phyloP scores from a whole-genome alignment of 2,329 filamentous ascomycete genomes.

The Monosporascus sp. region DNA sequence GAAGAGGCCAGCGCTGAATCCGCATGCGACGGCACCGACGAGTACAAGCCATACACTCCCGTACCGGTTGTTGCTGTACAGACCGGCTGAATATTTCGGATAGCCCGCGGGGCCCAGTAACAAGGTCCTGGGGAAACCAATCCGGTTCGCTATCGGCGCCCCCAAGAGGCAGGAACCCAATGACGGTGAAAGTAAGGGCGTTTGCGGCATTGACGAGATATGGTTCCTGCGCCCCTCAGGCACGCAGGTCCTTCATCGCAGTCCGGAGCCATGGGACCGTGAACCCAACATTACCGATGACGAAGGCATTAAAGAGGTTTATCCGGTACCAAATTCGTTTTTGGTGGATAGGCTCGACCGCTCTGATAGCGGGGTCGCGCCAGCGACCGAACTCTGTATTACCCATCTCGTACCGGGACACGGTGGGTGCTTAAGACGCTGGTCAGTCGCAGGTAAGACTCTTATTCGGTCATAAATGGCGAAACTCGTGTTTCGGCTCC shows the following conservation, averaged over 20 bases:
- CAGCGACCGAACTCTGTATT: too few species aligned
- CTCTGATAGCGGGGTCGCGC: too few species aligned
- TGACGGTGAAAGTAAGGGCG: conserved; percentile 30
- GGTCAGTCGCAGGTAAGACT: too few species aligned
- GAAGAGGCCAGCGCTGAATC: conserved; percentile 66
- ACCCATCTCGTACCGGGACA: too few species aligned
- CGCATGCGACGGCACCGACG: conserved; percentile 64
- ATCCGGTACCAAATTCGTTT: conserved; percentile 41
- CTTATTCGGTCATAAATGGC: too few species aligned
- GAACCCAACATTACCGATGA: conserved; percentile 49
- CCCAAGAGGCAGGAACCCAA: conserved; percentile 29
- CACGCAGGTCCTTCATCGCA: conserved; percentile 49
- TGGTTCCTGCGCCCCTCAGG: conserved; percentile 46
- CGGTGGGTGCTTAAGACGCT: too few species aligned
- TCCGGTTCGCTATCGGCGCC: conserved; percentile 28
- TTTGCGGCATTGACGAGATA: conserved; percentile 39
- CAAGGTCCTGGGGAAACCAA: conserved; percentile 27
- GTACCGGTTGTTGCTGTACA: conserved; percentile 39
- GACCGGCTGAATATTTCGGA: conserved; percentile 29
- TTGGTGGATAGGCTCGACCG: not conserved
- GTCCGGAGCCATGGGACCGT: conserved; percentile 49
- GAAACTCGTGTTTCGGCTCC: too few species aligned
- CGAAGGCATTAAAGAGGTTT: conserved; percentile 48
- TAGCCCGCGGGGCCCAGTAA: conserved; percentile 31
- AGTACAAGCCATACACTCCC: conserved; percentile 62